These are phyloP conservation scores for Beauveria sp. DNA, from an alignment of 2,329 filamentous ascomycete species.

Conservation along the genomic window DNA sequence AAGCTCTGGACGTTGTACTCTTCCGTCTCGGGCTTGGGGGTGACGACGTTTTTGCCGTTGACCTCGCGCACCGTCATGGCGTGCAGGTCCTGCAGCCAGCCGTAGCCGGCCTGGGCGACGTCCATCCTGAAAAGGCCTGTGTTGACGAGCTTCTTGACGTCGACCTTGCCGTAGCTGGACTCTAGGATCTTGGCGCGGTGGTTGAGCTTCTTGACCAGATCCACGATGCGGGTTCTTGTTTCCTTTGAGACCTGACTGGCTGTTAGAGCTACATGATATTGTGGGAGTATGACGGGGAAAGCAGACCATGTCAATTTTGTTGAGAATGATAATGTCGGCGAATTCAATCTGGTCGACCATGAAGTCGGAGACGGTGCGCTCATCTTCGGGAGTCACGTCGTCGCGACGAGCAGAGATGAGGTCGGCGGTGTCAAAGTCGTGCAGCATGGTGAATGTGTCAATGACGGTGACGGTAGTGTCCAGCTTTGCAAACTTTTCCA, in stretches of 20 bases:
- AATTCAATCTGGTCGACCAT: conserved; percentile 76
- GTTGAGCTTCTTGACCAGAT: conserved; percentile 55
- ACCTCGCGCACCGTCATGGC: conserved; percentile 56
- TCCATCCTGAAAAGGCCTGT: conserved; percentile 59
- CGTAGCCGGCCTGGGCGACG: conserved; percentile 55
- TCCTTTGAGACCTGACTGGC: conserved; percentile 28
- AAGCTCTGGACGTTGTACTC: conserved; percentile 68
- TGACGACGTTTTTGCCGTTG: conserved; percentile 44
- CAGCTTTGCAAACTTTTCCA: conserved; percentile 57
- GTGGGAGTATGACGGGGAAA: not conserved
- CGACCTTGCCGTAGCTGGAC: conserved; percentile 49
- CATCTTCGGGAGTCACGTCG: conserved; percentile 58
- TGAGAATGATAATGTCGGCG: conserved; percentile 63
- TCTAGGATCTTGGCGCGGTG: conserved; percentile 58
- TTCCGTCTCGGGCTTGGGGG: conserved; percentile 62
- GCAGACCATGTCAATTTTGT: conserved; percentile 58
- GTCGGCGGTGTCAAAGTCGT: conserved; percentile 64
- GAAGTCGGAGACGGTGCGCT: conserved; percentile 65
- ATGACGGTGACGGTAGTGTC: conserved; percentile 68
- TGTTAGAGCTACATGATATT: not conserved
- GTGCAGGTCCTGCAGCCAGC: conserved; percentile 64
- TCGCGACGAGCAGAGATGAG: conserved; percentile 57
- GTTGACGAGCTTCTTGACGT: conserved; percentile 56
- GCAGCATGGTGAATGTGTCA: conserved; percentile 64
- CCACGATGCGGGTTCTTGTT: conserved; percentile 38